A percentile compares a stretch with the other conserved stretches of the same genome.
Evolutionary conservation across 805 yeast species (phyloP).

Genomic region (Candida coquimbonensis): DNA sequence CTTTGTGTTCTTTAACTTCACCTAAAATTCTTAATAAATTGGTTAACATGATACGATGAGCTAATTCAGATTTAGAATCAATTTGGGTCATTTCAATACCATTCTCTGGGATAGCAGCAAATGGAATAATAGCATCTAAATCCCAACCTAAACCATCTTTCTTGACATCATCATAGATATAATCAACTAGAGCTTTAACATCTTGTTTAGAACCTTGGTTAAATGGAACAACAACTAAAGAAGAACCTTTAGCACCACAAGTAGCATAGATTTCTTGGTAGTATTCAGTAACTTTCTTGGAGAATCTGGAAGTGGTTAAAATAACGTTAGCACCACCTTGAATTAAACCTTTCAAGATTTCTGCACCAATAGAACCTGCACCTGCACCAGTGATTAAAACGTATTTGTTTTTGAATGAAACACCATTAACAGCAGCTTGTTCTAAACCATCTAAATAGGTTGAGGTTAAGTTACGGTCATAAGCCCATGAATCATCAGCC

Average conservation of each 20-base stretch:
- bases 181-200: conserved; percentile 76
- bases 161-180: conserved; percentile 76
- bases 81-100: conserved; percentile 92
- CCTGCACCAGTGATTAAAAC: conserved; percentile 98
- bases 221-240: conserved; percentile 94
- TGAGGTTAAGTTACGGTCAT: conserved; percentile 72
- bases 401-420: conserved; percentile 79
- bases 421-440: conserved; percentile 90
- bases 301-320: conserved; percentile 93
- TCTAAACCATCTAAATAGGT: conserved; percentile 85
- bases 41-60: conserved; percentile 98
- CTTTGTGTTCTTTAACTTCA: conserved; percentile 77
- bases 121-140: conserved; percentile 91
- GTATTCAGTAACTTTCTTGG: conserved; percentile 89
- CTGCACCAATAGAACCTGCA: conserved; percentile 98
- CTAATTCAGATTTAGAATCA: conserved; percentile 93
- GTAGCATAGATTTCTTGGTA: conserved; percentile 91
- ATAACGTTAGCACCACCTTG: conserved; percentile 98
- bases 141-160: conserved; percentile 97
- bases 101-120: conserved; percentile 98
- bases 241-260: conserved; percentile 87
- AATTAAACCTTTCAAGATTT: conserved; percentile 86
- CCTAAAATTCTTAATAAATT: conserved; percentile 91
- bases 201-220: conserved; percentile 97
- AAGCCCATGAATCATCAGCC: conserved; percentile 70